Percentiles rank a stretch among this genome's conserved stretches.
Conservation (phyloP, 345 rosid genomes). For the Salix viminalis region DNA sequence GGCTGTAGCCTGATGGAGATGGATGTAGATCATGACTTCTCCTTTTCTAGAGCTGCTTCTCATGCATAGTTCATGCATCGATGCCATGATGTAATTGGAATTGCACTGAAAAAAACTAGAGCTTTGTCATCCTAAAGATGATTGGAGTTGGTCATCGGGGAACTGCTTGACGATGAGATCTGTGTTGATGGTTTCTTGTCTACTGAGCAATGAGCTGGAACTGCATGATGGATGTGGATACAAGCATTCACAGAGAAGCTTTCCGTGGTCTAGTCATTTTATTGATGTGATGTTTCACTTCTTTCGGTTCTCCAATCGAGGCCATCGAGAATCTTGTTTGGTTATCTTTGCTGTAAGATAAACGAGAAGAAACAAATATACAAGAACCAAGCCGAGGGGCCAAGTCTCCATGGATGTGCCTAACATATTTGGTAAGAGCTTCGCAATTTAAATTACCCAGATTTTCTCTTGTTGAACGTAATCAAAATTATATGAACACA, state of each 20-base stretch:
- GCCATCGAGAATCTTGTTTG: background rate
- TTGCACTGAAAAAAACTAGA: too few relatives aligned
- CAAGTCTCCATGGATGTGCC: background rate
- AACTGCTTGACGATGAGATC: background rate
- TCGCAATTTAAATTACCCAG: background rate
- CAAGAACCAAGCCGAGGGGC: background rate
- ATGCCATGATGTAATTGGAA: background rate
- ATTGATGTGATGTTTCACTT: background rate
- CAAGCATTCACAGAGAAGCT: background rate
- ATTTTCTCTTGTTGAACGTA: background rate
- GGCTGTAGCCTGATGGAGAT: constrained; percentile 52
- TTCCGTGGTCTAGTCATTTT: background rate
- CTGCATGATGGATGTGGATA: background rate
- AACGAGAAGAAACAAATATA: background rate
- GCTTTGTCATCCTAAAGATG: background rate
- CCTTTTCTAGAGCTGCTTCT: constrained; percentile 23
- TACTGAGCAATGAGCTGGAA: background rate
- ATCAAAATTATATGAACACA: background rate
- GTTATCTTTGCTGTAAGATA: background rate
- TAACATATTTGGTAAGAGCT: background rate
- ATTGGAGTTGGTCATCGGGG: background rate
- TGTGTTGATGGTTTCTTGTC: background rate
- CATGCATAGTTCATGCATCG: constrained; percentile 12
- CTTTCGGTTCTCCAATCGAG: background rate
- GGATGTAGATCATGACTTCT: constrained; percentile 23